These are phyloP conservation scores for Vitellaria paradoxa DNA, from an alignment of 179 eudicot genomes.

Conservation along the genomic window DNA sequence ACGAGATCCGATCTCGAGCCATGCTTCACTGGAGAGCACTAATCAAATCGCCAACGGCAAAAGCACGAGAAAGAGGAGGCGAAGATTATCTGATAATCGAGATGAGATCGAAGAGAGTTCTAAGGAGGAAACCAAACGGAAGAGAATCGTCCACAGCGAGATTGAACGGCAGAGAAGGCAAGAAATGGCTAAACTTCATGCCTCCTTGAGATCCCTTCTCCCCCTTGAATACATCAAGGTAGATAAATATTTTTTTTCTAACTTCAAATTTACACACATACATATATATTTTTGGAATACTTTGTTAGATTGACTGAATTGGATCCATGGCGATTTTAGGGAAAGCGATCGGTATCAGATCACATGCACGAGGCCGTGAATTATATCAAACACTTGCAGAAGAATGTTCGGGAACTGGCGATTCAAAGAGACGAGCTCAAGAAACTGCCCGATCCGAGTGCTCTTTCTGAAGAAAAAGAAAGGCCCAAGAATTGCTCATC, in stretches of 20 bases:
- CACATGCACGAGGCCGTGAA: constrained; percentile 30
- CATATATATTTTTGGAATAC: too few relatives aligned
- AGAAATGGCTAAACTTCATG: constrained; percentile 35
- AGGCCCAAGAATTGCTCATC: too few relatives aligned
- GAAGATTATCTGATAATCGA: not conserved
- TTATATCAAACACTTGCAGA: constrained; percentile 20
- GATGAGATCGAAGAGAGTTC: not conserved
- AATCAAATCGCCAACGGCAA: not conserved
- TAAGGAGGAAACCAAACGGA: not conserved
- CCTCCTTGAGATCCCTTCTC: constrained; percentile 34
- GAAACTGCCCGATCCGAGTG: too few relatives aligned
- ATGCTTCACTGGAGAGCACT: constrained; percentile 2
- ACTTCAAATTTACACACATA: too few relatives aligned
- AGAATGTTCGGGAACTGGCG: too few relatives aligned
- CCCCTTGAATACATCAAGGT: constrained; percentile 29
- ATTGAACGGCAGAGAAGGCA: constrained; percentile 42
- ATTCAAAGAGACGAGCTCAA: too few relatives aligned
- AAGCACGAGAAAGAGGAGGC: not conserved
- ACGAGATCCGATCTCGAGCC: constrained; percentile 10
- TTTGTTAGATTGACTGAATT: too few relatives aligned
- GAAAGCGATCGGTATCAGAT: constrained; percentile 38
- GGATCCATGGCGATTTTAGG: constrained; percentile 11
- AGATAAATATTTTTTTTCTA: not conserved
- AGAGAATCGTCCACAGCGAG: constrained; percentile 32
- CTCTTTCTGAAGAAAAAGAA: too few relatives aligned